A percentile compares a stretch with the other conserved stretches of the same genome.
phyloP scores from a whole-genome alignment of 2,329 filamentous ascomycete species.

The Cytospora chrysosperma region DNA sequence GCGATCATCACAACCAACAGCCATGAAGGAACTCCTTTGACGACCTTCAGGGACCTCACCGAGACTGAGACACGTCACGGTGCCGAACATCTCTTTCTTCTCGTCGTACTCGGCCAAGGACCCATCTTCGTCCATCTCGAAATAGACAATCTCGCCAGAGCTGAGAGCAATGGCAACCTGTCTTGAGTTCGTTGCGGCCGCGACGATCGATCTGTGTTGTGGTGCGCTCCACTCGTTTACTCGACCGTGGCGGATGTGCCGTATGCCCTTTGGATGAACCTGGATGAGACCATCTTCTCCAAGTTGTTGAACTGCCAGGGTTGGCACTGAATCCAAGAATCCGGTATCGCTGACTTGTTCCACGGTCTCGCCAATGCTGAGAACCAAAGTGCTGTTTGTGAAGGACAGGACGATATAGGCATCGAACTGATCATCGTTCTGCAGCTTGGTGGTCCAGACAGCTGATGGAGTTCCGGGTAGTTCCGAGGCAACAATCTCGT shows the following conservation, averaged over 20 bases:
- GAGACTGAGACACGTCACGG: constrained; percentile 90
- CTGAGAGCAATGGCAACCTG: constrained; percentile 94
- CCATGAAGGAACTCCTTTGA: constrained; percentile 85
- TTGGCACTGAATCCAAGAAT: constrained; percentile 84
- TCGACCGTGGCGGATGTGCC: constrained; percentile 76
- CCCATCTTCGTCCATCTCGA: constrained; percentile 93
- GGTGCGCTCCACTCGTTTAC: constrained; percentile 94
- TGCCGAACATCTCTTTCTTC: constrained; percentile 91
- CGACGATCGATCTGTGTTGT: constrained; percentile 91
- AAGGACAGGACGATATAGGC: constrained; percentile 96
- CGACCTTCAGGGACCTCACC: constrained; percentile 90
- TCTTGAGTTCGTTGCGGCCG: constrained; percentile 86
- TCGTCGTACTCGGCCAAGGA: constrained; percentile 92
- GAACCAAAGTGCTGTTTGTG: constrained; percentile 81
- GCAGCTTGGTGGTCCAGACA: constrained; percentile 94
- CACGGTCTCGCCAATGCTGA: constrained; percentile 95
- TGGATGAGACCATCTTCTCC: constrained; percentile 92
- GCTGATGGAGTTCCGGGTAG: constrained; percentile 83
- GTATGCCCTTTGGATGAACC: constrained; percentile 93
- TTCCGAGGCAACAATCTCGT: constrained; percentile 93
- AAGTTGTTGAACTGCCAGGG: constrained; percentile 88
- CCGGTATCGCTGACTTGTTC: constrained; percentile 94
- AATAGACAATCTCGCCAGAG: constrained; percentile 96
- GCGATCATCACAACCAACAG: constrained; percentile 94
- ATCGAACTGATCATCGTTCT: constrained; percentile 78